Evolutionary conservation across 192 early-diverging fungal genomes (phyloP), one percentile per base, ranked within the genome.

Genomic region (Coemansia sp.): DNA sequence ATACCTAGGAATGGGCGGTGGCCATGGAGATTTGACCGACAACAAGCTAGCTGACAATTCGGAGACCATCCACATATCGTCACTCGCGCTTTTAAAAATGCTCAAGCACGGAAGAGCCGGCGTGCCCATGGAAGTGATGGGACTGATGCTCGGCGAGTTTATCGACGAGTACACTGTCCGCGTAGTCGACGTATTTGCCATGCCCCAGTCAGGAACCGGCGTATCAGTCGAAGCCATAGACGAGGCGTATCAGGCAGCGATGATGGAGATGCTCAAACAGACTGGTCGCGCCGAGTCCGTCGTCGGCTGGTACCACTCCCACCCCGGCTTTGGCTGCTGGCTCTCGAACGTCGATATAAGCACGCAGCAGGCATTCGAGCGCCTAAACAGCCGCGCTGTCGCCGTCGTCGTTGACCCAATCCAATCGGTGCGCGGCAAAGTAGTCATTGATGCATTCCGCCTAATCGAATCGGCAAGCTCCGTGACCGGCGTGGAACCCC

Each of bases 221-320:
- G 98, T 99, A 9, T 98, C 95, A 14, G 98, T 99, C 21, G 98
- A 99, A 73, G 95, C 98, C 14, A 96, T 99, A 9, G 98, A 99
- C 82, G 95, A 95, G 37, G 98, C 98, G 14, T 99, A 98, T 72
- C 98, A 99, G 78, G 95, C 98, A 34, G 95, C 95, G 72, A 99
- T 99, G 98, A 86, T 97, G 89, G 98, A 99, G 63, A 97, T 98
- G 97, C 84, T 99, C 62, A 98, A 97, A 86, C 98, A 99, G 67
- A 99, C 98, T 48, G 98, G 98, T 67, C 86, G 97, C 86, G 92
- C 93, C 21, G 97, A 99, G 83, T 96, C 94, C 85, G 98, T 99
- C 15, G 98, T 99, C 27, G 98, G 98, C n/a, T 99, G 98, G 98
- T 99, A 99, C 79, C 98, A 99, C 84, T 99, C 98, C 67, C 98